These are phyloP conservation scores for Flaveria robusta DNA, from an alignment of 129 eudicot genomes.

Conservation along the genomic window DNA sequence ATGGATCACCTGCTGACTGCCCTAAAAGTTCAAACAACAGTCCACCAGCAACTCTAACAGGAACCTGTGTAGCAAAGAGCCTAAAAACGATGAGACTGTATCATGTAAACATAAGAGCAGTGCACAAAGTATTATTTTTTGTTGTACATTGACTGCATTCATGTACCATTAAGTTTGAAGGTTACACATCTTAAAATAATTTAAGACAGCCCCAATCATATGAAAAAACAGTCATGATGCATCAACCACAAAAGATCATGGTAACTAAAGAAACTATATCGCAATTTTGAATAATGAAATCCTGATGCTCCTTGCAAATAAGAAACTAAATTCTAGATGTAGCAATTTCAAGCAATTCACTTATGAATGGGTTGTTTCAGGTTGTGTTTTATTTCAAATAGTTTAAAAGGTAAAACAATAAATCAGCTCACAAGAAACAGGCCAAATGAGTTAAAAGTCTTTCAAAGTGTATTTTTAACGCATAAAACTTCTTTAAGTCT, in stretches of 20 bases:
- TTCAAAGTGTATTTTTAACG: not conserved
- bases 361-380: not conserved
- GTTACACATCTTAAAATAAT: not conserved
- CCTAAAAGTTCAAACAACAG: slow-evolving; percentile 66
- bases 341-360: not conserved
- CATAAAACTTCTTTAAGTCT: not conserved
- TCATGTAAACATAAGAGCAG: slow-evolving; percentile 15
- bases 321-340: not conserved
- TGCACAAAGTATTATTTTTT: slow-evolving; percentile 1
- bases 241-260: not conserved
- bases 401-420: not conserved
- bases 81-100: slow-evolving; percentile 17
- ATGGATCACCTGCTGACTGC: slow-evolving; percentile 78
- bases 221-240: not conserved
- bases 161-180: slow-evolving; percentile 4
- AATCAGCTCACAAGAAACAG: not conserved
- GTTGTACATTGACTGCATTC: not conserved
- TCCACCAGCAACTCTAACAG: slow-evolving; percentile 76
- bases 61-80: slow-evolving; percentile 46
- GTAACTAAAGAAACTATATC: not conserved
- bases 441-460: not conserved
- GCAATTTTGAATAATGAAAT: not conserved
- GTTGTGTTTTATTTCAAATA: not conserved
- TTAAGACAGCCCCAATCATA: slow-evolving; percentile 7
- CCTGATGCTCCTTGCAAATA: slow-evolving; percentile 2